Evolutionary conservation across 2,329 filamentous ascomycete species (phyloP).

Genomic region (Fusarium longipes): DNA sequence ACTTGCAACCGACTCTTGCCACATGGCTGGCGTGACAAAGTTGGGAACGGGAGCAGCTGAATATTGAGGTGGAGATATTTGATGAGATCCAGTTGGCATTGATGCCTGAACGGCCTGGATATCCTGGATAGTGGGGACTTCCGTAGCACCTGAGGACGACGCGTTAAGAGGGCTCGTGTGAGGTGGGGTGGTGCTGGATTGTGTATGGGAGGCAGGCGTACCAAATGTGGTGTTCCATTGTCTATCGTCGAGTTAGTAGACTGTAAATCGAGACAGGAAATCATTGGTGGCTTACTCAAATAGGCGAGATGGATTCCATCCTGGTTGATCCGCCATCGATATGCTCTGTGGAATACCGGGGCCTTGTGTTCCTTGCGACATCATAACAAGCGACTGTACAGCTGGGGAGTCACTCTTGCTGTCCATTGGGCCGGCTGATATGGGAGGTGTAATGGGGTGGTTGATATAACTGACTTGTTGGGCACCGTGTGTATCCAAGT

Average conservation of each 20-base stretch:
- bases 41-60: constrained; percentile 63
- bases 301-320: constrained; percentile 88
- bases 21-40: constrained; percentile 78
- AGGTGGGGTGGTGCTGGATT: constrained; percentile 51
- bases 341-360: constrained; percentile 65
- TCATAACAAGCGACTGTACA: constrained; percentile 78
- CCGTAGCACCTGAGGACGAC: constrained; percentile 64
- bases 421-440: constrained; percentile 78
- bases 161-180: constrained; percentile 65
- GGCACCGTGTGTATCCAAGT: constrained; percentile 63
- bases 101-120: constrained; percentile 61
- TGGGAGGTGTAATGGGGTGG: constrained; percentile 83
- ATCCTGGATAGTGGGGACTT: constrained; percentile 65
- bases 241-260: constrained; percentile 58
- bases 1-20: constrained; percentile 77
- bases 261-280: not conserved
- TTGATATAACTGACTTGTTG: constrained; percentile 74
- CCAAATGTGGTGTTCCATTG: constrained; percentile 97
- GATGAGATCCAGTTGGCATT: constrained; percentile 58
- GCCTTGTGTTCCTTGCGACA: constrained; percentile 69
- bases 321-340: constrained; percentile 69
- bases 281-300: constrained; percentile 78
- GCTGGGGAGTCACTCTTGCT: constrained; percentile 81
- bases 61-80: constrained; percentile 63
- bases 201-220: constrained; percentile 62